phyloP scores from a whole-genome alignment of 345 rosid species.

The Gossypium bickii region DNA sequence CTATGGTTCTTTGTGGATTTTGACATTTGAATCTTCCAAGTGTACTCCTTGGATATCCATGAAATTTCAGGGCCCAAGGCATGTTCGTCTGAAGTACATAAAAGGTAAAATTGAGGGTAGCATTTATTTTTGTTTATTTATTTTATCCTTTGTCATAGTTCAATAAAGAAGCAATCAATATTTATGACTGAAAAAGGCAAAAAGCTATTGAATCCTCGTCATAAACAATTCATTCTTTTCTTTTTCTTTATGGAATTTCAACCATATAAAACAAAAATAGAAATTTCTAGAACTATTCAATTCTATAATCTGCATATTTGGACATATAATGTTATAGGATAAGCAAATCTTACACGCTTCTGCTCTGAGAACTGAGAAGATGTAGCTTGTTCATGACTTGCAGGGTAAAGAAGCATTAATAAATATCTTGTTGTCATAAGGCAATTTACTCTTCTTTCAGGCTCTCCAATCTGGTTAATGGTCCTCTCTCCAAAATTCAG shows the following conservation, averaged over 20 bases:
- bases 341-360: not conserved
- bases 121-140: not conserved
- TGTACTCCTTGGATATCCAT: not conserved
- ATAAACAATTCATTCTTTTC: not conserved
- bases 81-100: not conserved
- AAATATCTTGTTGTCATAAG: not conserved
- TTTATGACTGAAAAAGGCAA: not conserved
- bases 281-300: not conserved
- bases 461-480: not conserved
- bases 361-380: not conserved
- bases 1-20: not conserved
- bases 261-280: not conserved
- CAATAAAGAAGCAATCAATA: not conserved
- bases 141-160: not conserved
- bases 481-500: conserved; percentile 10
- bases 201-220: too few species aligned
- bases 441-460: not conserved
- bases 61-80: not conserved
- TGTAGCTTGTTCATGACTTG: not conserved
- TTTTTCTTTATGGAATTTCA: not conserved
- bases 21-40: not conserved
- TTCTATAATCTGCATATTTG: conserved; percentile 2
- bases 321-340: not conserved
- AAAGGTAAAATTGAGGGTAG: not conserved
- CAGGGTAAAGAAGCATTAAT: not conserved